A percentile compares a stretch with the other conserved stretches of the same genome.
phyloP scores from a whole-genome alignment of 768 basidiomycete genomes.

The Tulasnella sp. region DNA sequence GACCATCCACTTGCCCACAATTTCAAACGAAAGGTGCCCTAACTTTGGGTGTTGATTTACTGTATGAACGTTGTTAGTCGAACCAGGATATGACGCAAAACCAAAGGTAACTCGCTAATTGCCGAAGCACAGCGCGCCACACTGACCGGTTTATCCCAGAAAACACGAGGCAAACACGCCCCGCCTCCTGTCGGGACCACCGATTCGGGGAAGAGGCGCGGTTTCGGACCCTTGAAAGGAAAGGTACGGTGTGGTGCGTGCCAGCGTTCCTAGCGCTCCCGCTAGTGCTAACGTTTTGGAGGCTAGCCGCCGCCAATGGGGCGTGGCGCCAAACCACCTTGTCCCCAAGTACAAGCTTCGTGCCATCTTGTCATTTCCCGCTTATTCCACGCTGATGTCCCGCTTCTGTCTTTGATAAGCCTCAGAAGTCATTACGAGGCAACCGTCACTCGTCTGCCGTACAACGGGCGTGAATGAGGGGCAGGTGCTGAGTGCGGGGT shows the following conservation, averaged over 20 bases:
- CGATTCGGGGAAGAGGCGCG: neutral
- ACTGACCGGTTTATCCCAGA: neutral
- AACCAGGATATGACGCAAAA: neutral
- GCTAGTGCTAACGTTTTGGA: neutral
- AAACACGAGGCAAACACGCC: neutral
- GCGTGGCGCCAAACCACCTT: neutral
- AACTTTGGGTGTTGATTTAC: neutral
- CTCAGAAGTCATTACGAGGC: neutral
- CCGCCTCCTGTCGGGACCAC: neutral
- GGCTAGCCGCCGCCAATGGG: neutral
- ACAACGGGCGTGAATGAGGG: neutral
- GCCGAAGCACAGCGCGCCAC: neutral
- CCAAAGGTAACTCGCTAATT: neutral
- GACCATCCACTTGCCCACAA: no score
- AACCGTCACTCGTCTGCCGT: neutral
- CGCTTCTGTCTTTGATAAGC: neutral
- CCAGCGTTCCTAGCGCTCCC: neutral
- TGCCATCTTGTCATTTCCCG: neutral
- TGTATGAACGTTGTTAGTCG: neutral
- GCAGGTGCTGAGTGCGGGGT: no score
- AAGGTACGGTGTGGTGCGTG: neutral
- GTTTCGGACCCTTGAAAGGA: neutral
- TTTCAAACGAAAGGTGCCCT: neutral
- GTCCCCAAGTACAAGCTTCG: neutral
- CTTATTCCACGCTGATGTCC: neutral